A percentile compares a stretch with the other conserved stretches of the same genome.
phyloP scores from a whole-genome alignment of 805 yeast genomes.

The Saturnispora gosingensis region DNA sequence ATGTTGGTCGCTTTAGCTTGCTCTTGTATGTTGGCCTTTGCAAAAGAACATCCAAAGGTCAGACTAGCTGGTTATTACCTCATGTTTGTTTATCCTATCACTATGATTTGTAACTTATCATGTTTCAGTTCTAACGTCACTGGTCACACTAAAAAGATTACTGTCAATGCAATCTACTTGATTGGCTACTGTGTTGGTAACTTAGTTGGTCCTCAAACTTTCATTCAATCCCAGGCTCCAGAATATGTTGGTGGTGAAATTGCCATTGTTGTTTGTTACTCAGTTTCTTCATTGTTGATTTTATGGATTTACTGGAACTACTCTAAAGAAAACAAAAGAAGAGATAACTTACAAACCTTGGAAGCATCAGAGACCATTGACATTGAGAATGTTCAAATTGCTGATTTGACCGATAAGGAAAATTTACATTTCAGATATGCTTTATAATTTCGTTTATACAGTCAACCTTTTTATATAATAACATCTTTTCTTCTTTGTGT shows the following conservation, averaged over 20 bases:
- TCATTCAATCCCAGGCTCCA: conserved; percentile 50
- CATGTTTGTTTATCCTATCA: conserved; percentile 18
- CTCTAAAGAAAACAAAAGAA: conserved; percentile 13
- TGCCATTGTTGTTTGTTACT: conserved; percentile 30
- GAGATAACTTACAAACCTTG: conserved; percentile 9
- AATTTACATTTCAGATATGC: conserved; percentile 7
- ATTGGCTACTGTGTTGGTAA: conserved; percentile 62
- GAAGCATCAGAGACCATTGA: conserved; percentile 6
- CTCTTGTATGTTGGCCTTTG: conserved; percentile 18
- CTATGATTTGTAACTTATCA: conserved; percentile 25
- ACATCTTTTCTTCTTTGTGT: background rate
- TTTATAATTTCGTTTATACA: background rate
- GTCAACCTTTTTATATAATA: too few relatives aligned
- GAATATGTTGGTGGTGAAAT: conserved; percentile 45
- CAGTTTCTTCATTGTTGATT: conserved; percentile 15
- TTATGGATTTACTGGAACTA: conserved; percentile 13
- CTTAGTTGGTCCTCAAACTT: conserved; percentile 67
- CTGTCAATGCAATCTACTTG: conserved; percentile 48
- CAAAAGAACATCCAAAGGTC: conserved; percentile 12
- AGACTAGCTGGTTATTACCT: conserved; percentile 26
- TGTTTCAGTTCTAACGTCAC: conserved; percentile 45
- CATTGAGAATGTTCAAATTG: conserved; percentile 15
- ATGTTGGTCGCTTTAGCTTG: conserved; percentile 11
- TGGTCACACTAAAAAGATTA: conserved; percentile 66
- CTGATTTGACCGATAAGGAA: conserved; percentile 19